These are phyloP conservation scores for Metschnikowia vanudenii DNA, from an alignment of 805 yeast genomes.

Conservation along the genomic window DNA sequence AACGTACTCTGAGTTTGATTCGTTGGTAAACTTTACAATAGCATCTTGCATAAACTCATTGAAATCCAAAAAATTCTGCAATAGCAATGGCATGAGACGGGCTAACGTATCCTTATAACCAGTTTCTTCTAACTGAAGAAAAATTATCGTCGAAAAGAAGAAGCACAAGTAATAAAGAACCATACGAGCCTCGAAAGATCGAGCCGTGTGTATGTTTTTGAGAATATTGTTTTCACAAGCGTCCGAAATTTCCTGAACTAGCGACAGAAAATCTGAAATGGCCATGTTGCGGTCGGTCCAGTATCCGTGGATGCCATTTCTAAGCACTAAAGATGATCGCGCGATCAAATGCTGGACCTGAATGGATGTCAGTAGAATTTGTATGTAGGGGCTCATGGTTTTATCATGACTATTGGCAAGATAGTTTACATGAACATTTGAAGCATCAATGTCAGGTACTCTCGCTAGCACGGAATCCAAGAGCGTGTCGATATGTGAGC, in stretches of 20 bases:
- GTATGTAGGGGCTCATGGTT: conserved; percentile 6
- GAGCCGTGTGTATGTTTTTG: conserved; percentile 11
- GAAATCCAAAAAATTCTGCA: conserved; percentile 18
- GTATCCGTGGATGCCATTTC: conserved; percentile 13
- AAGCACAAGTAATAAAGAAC: conserved; percentile 30
- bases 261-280: conserved; percentile 21
- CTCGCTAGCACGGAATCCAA: conserved; percentile 20
- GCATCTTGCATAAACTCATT: conserved; percentile 15
- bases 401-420: conserved; percentile 16
- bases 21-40: conserved; percentile 9
- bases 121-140: conserved; percentile 38
- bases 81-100: conserved; percentile 19
- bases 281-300: conserved; percentile 14
- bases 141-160: conserved; percentile 28
- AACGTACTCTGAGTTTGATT: conserved; percentile 20
- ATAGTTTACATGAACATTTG: conserved; percentile 26
- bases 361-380: conserved; percentile 21
- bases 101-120: conserved; percentile 15
- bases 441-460: conserved; percentile 25
- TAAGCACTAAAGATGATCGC: conserved; percentile 19
- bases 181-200: conserved; percentile 14
- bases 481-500: conserved; percentile 21
- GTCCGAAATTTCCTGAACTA: conserved; percentile 26
- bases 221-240: conserved; percentile 26
- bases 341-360: conserved; percentile 32